Base-by-base conservation (phyloP, 352 stramenopile genomes). In the Phytophthora hybrid region DNA sequence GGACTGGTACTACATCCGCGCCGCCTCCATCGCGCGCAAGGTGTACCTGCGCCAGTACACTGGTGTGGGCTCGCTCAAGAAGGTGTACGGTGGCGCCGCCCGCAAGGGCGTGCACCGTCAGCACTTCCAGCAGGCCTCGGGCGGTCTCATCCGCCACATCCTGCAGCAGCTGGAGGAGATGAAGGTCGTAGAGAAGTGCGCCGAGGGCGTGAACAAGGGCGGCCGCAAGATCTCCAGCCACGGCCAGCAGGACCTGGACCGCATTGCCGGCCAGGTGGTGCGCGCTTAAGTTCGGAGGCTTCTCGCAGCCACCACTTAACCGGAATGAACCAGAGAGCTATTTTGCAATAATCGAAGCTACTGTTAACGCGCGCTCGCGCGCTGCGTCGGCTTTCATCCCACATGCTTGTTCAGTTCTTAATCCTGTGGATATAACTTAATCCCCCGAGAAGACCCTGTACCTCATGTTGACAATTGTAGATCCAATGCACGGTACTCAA, bases 1-100 rank as follows among this genome's bases (percentile, higher is more conserved):
- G 70, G 98, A 99, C 89, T 99, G 98, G 98, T 99, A 99, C 88
- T 99, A 99, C 90, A 95, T 99, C 76, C 96, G 98, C 73, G 97
- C 97, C 60, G 91, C 98, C 49, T 99, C 97, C 61, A 99, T 99
- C 76, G 97, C 97, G 46, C 96, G 98, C 74, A 99, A 99, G 92
- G 92, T 99, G 46, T 99, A 99, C 93, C 85, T 99, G 59, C 94
- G 96, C 71, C 97, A 98, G 69, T 97, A 98, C 80, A 93, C 97
- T 59, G 98, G 98, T 82, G 90, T 99, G 34, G 98, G 98, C 76
- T 94, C 95, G 61, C 86, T 99, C 47, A 97, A 98, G 84, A 99
- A 99, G 85, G 98, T 98, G 83, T 99, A 99, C 86, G 98, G 98
- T 81, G 97, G 97, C 62, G 90, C 89, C 55, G 95, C 88, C 39